Evolutionary conservation across 2,329 filamentous ascomycete species (phyloP).

Genomic region (Metarhizium sp.): DNA sequence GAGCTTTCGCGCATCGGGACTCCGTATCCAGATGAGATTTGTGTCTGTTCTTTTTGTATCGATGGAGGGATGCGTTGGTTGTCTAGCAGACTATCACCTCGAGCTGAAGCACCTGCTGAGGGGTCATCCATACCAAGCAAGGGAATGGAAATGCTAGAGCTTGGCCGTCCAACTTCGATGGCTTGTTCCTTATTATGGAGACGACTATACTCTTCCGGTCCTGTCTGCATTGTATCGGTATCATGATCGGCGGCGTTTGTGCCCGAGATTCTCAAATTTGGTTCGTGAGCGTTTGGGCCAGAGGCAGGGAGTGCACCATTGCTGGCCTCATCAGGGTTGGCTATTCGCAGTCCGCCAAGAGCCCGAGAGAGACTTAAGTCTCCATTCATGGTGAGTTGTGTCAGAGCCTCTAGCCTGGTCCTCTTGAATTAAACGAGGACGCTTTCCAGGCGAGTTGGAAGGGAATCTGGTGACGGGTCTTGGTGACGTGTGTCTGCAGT

Average conservation of each 20-base stretch:
- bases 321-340: constrained; percentile 77
- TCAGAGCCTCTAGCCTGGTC: constrained; percentile 13
- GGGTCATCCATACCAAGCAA: neutral
- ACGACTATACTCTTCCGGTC: neutral
- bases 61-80: constrained; percentile 10
- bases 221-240: neutral
- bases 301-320: constrained; percentile 11
- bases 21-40: constrained; percentile 44
- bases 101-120: constrained; percentile 6
- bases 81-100: constrained; percentile 3
- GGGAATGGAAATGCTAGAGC: neutral
- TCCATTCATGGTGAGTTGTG: constrained; percentile 62
- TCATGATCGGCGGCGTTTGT: constrained; percentile 5
- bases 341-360: constrained; percentile 89
- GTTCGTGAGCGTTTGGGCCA: constrained; percentile 13
- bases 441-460: constrained; percentile 1
- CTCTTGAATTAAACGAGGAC: constrained; percentile 12
- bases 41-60: constrained; percentile 31
- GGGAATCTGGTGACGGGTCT: constrained; percentile 1
- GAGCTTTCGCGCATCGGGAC: constrained; percentile 70
- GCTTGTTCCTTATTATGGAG: neutral
- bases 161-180: neutral
- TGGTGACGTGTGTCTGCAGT: neutral
- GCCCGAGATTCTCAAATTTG: constrained; percentile 9
- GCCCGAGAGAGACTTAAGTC: constrained; percentile 88